These are phyloP conservation scores for Circinella umbellata DNA, from an alignment of 371 early-diverging fungal genomes.

Conservation along the genomic window DNA sequence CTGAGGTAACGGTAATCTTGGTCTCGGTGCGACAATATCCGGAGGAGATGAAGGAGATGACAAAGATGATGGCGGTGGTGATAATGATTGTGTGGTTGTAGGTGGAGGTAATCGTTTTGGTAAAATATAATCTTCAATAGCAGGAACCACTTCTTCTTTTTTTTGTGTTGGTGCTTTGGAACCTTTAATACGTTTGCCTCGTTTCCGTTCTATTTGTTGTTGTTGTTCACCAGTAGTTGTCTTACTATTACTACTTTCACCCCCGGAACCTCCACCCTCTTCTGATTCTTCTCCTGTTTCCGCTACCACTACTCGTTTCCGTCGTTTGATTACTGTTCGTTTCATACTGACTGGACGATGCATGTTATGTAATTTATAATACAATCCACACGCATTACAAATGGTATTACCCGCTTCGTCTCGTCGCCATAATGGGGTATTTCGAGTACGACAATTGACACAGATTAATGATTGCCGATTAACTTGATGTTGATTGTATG, in stretches of 20 bases:
- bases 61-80: constrained; percentile 2
- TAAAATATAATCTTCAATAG: constrained; percentile 29
- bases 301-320: constrained; percentile 62
- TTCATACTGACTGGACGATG: constrained; percentile 84
- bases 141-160: constrained; percentile 17
- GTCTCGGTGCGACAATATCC: background rate
- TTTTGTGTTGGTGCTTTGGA: constrained; percentile 8
- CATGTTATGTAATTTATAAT: constrained; percentile 80
- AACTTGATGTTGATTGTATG: constrained; percentile 74
- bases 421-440: constrained; percentile 91
- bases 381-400: constrained; percentile 91
- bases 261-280: background rate
- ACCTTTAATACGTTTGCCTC: constrained; percentile 9
- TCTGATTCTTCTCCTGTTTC: constrained; percentile 8
- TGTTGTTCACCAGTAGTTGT: background rate
- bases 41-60: constrained; percentile 11
- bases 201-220: background rate
- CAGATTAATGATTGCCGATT: constrained; percentile 63
- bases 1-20: constrained; percentile 4
- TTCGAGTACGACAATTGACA: constrained; percentile 81
- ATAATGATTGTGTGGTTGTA: background rate
- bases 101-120: constrained; percentile 19
- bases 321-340: constrained; percentile 80
- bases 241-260: background rate
- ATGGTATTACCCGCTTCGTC: constrained; percentile 77